Base-by-base conservation (phyloP, 2,329 filamentous ascomycete species). In the Colletotrichum liaoningense region DNA sequence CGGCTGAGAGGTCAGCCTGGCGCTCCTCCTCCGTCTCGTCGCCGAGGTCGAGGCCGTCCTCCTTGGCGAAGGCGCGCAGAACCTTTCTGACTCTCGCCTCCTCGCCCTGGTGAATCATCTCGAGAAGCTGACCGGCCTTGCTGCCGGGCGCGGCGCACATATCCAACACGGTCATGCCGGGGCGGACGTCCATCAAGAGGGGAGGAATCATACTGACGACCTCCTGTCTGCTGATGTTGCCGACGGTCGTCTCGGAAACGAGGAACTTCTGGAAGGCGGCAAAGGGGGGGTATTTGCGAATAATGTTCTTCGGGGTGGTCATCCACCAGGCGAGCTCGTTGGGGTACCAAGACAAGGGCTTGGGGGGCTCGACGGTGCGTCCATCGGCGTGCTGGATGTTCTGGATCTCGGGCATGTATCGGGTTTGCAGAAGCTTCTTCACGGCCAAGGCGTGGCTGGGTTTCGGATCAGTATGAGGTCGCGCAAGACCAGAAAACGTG, bases 171-270 rank as follows among this genome's bases (percentile, higher is more conserved):
- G 93, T 93, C 93, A 98, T 97, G 66, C 95, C 94, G 5, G 97
- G 95, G 77, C 91, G 91, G 63, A 98, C 88, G 79, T 98, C 95
- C 87, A 99, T 93, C 78, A 98, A 88, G 78, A 98, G 89, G 30
- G 97, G 97, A 30, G 97, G 97, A 75, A 99, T 98, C 97, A 99
- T 99, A 86, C 95, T 98, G 79, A 99, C 97, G 57, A 98, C 93
- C 85, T 99, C 97, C 84, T 99, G 97, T 79, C 97, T 92, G 84
- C 94, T 98, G 79, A 99, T 98, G 83, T 98, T 99, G 79, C 97
- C 97, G 26, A 98, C 95, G 69, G 94, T 95, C 4, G 97, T 98
- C 88, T 99, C 97, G 65, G 96, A 97, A 63, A 99, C 97, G 63
- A 99, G 89, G 86, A 98, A 99, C 82, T 97, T 97, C 83, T 99